phyloP scores from a whole-genome alignment of 768 basidiomycete species.

The Pleurotus tuber-regium region DNA sequence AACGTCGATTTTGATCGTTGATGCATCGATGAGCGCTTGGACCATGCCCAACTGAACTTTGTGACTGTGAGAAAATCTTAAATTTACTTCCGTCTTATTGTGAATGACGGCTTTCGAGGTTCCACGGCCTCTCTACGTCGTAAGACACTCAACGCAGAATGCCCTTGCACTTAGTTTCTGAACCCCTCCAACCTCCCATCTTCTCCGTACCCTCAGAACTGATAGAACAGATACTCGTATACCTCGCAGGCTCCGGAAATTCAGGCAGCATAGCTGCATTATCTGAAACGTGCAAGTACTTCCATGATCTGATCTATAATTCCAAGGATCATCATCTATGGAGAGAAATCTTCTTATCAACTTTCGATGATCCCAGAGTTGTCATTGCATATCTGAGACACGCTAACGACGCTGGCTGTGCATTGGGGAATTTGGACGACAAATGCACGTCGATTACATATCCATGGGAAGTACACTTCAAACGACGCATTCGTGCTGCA shows the following conservation, averaged over 20 bases:
- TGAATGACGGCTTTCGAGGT: too few species aligned
- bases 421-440: slow-evolving; percentile 3
- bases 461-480: slow-evolving; percentile 5
- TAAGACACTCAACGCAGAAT: too few species aligned
- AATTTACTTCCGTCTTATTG: too few species aligned
- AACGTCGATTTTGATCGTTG: too few species aligned
- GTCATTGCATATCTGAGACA: slow-evolving; percentile 9
- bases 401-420: slow-evolving; percentile 7
- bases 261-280: slow-evolving; percentile 33
- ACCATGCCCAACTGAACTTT: too few species aligned
- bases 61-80: too few species aligned
- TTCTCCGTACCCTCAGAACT: slow-evolving; percentile 36
- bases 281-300: slow-evolving; percentile 32
- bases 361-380: slow-evolving; percentile 48
- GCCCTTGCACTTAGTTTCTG: too few species aligned
- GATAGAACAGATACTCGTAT: slow-evolving; percentile 33
- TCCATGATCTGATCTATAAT: slow-evolving; percentile 33
- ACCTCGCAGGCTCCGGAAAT: slow-evolving; percentile 17
- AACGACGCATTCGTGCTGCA: neutral
- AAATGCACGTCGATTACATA: slow-evolving; percentile 13
- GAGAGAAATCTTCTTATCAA: slow-evolving; percentile 44
- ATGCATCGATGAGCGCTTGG: too few species aligned
- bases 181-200: slow-evolving; percentile 17
- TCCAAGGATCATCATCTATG: slow-evolving; percentile 38
- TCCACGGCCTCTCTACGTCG: too few species aligned